Base-by-base conservation (phyloP, 805 yeast genomes). In the Ogataea chonburiensis region DNA sequence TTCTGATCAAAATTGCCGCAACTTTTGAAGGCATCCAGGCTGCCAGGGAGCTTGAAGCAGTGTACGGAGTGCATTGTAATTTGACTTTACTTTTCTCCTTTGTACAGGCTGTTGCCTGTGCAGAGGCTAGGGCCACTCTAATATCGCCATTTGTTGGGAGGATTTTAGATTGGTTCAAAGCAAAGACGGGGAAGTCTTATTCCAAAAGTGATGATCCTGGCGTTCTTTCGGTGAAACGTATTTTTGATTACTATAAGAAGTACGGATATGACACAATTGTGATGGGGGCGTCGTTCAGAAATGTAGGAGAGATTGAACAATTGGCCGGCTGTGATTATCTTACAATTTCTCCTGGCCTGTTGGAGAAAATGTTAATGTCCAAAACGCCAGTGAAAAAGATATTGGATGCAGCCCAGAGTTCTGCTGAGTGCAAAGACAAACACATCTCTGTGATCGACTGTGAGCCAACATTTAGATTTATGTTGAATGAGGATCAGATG, bases 1-100 rank as follows among this genome's bases (percentile, higher is more conserved):
- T 93, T 45, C 77, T 91, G 61, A 93, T 93, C 70, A 93, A 93
- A 77, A 79, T 93, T 52, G 98, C 98, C 43, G 85, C 98, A 43
- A 93, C 98, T 45, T 93, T 89, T 86, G 98, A 93, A 73, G 99
- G 99, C 73, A 93, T 93, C 65, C 96, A 87, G 70, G 99, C 98
- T 52, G 98, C 99, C 36, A 77, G 81, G 63, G 95, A 86, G 65
- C 77, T 93, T 63, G 98, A 93, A 75, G 67, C 81, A 46, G 78
- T 88, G 66, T 76, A 93, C 73, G 88, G 80, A 28, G 78, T 93
- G 56, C 97, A 91, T 79, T 77, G 84, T 70, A 93, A 93, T 78
- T 75, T 93, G 75, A 93, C 98, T 37, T 71, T 93, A 54, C 76
- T 93, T 61, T 93, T 93, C 80, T 83, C 96, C 23, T 86, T 87